Conservation (phyloP, 2,329 filamentous ascomycete genomes). For the Fusarium sp. region DNA sequence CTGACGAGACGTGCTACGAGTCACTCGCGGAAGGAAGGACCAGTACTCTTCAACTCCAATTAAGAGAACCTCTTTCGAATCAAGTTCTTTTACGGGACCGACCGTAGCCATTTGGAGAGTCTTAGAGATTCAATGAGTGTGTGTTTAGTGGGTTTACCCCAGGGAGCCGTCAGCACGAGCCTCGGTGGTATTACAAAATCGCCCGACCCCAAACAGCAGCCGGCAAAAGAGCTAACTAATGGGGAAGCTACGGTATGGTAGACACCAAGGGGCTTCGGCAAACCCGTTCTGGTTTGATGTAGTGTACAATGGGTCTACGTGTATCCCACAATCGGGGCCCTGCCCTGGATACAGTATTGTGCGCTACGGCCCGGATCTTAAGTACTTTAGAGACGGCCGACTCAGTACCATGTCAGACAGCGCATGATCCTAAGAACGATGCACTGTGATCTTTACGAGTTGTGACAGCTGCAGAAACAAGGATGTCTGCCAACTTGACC, state of each 20-base stretch:
- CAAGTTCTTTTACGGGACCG: fast-evolving
- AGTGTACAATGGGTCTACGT: not conserved
- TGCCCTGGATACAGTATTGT: not conserved
- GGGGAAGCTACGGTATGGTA: not conserved
- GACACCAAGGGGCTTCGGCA: not conserved
- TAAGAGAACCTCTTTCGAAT: too few species aligned
- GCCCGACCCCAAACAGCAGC: not conserved
- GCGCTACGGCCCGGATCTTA: not conserved
- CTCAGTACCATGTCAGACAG: not conserved
- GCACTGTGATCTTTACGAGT: not conserved
- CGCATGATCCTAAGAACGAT: not conserved
- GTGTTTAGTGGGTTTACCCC: not conserved
- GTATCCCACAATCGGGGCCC: not conserved
- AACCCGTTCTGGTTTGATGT: not conserved
- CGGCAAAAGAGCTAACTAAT: not conserved
- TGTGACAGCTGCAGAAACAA: not conserved
- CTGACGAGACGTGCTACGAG: not conserved
- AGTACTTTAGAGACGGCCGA: not conserved
- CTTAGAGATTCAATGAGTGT: not conserved
- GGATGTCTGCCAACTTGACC: not conserved
- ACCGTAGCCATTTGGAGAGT: fast-evolving
- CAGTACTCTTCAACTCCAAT: not conserved
- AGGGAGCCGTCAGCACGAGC: not conserved
- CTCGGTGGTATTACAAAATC: not conserved
- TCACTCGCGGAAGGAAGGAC: not conserved